A percentile compares a stretch with the other conserved stretches of the same genome.
Conservation (phyloP, 495 filamentous ascomycete genomes). For the Penicillium salamii region DNA sequence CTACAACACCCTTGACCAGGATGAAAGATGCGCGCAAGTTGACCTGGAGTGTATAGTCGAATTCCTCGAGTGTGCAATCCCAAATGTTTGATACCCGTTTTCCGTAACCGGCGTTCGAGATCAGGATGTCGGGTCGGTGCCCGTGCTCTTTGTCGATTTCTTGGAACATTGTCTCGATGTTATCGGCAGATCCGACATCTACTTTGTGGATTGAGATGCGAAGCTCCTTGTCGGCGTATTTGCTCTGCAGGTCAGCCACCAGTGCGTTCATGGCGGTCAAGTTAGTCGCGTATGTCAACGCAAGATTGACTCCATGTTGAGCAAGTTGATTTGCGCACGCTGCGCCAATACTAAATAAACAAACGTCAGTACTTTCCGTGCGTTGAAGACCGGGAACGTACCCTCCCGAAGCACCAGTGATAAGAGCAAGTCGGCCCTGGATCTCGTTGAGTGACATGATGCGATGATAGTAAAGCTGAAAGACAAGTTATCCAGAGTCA, state of each 20-base stretch:
- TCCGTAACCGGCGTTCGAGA: slow-evolving; percentile 57
- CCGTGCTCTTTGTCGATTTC: slow-evolving; percentile 51
- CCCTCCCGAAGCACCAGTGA: slow-evolving; percentile 67
- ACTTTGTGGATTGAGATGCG: slow-evolving; percentile 55
- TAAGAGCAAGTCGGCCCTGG: slow-evolving; percentile 56
- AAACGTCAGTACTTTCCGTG: no score
- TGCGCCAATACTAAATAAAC: slow-evolving; percentile 52
- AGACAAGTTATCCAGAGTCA: neutral
- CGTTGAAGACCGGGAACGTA: slow-evolving; percentile 22
- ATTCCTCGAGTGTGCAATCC: slow-evolving; percentile 59
- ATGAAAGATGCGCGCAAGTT: slow-evolving; percentile 67
- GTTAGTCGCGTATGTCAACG: slow-evolving; percentile 60
- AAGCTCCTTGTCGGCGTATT: slow-evolving; percentile 28
- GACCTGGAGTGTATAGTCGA: slow-evolving; percentile 62
- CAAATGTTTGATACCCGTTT: slow-evolving; percentile 48
- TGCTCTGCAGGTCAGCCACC: slow-evolving; percentile 33
- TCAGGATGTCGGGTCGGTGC: slow-evolving; percentile 58
- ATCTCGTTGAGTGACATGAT: slow-evolving; percentile 49
- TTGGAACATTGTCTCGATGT: slow-evolving; percentile 50
- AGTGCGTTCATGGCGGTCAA: slow-evolving; percentile 44
- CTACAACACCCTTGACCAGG: slow-evolving; percentile 61
- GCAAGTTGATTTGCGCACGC: slow-evolving; percentile 57
- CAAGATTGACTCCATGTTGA: slow-evolving; percentile 51
- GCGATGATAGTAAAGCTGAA: neutral
- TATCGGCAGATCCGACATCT: slow-evolving; percentile 51